Evolutionary conservation across 2,329 filamentous ascomycete genomes (phyloP).

Genomic region (Ophiostoma novo-ulmi): DNA sequence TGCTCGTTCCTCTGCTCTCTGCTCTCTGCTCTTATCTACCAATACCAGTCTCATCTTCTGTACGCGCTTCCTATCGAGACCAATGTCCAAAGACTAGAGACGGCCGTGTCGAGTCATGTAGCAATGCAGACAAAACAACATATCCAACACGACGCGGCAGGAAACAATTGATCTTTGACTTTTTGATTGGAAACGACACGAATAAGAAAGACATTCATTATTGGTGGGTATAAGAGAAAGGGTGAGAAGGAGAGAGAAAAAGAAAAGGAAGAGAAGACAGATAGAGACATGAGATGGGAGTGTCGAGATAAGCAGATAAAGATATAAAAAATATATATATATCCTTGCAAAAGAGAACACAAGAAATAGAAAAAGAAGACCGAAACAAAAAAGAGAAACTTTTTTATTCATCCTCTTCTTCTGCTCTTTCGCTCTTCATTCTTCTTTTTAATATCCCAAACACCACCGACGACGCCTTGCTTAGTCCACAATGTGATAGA

Average conservation of each 20-base stretch:
- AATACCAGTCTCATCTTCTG: background rate
- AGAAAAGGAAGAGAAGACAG: background rate
- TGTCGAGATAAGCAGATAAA: background rate
- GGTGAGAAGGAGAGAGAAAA: background rate
- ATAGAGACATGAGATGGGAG: background rate
- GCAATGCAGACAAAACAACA: background rate
- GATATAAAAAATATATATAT: background rate
- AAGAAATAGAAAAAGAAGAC: background rate
- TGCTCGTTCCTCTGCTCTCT: background rate
- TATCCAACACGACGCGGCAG: constrained; percentile 8
- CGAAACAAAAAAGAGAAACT: background rate
- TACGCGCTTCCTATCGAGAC: no score
- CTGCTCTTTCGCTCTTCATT: background rate
- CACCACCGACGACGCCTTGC: constrained; percentile 1
- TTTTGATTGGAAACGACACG: constrained; percentile 4
- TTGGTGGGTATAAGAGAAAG: constrained; percentile 11
- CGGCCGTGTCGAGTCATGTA: background rate
- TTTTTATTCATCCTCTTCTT: background rate
- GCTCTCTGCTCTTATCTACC: background rate
- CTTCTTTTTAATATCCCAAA: background rate
- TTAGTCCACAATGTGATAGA: background rate
- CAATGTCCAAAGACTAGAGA: background rate
- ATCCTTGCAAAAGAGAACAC: background rate
- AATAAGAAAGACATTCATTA: background rate
- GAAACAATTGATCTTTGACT: background rate